Percentiles rank a stretch among this genome's conserved stretches.
Conservation (phyloP, 2,329 filamentous ascomycete genomes). For the Celoporthe dispersa region DNA sequence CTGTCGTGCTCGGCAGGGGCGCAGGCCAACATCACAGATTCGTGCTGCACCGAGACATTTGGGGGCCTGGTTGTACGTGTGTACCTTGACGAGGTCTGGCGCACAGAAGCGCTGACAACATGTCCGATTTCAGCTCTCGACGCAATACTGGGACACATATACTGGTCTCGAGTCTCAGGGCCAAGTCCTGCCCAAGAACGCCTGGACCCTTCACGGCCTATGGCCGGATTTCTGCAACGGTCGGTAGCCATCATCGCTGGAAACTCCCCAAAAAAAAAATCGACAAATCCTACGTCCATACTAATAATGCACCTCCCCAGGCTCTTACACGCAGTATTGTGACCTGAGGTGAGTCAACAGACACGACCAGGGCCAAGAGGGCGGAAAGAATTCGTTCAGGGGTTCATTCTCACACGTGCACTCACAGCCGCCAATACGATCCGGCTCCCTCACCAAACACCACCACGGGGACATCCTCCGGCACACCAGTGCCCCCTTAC, state of each 20-base stretch:
- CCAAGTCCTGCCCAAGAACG: constrained; percentile 60
- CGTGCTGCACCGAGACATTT: constrained; percentile 68
- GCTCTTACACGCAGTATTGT: constrained; percentile 70
- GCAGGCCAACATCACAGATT: constrained; percentile 54
- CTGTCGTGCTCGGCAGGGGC: constrained; percentile 55
- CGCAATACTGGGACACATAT: constrained; percentile 69
- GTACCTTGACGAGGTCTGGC: not conserved
- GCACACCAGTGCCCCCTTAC: constrained; percentile 60
- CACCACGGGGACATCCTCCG: constrained; percentile 58
- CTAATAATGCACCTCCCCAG: constrained; percentile 40
- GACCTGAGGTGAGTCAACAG: constrained; percentile 52
- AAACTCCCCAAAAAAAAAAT: no score
- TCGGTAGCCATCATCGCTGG: constrained; percentile 16
- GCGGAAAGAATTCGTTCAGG: not conserved
- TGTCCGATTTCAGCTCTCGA: constrained; percentile 48
- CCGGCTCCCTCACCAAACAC: constrained; percentile 65
- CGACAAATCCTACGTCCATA: not conserved
- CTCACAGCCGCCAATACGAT: constrained; percentile 64
- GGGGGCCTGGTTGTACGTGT: constrained; percentile 58
- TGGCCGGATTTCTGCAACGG: constrained; percentile 59
- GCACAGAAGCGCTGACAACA: not conserved
- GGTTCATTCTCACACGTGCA: not conserved
- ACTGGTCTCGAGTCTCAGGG: constrained; percentile 62
- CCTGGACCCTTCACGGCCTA: constrained; percentile 64
- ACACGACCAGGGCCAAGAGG: not conserved